These are phyloP conservation scores for Spathaspora sp. DNA, from an alignment of 1,139 yeast species.

Conservation along the genomic window DNA sequence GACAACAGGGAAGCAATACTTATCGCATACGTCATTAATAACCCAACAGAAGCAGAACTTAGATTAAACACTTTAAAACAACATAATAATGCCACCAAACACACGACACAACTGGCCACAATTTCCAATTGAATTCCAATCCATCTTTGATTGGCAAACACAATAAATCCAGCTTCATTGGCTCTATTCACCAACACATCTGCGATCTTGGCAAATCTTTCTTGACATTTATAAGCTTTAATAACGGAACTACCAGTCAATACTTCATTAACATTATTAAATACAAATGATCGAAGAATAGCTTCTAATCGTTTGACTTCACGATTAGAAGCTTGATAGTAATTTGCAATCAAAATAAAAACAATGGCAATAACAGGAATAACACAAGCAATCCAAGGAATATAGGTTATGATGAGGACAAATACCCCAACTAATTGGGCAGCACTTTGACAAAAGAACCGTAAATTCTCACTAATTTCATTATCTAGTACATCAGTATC, in stretches of 20 bases:
- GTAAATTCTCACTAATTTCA: conserved; percentile 58
- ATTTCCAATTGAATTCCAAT: conserved; percentile 59
- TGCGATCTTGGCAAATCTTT: conserved; percentile 50
- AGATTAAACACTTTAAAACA: conserved; percentile 60
- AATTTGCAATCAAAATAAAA: conserved; percentile 51
- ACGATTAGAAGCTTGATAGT: conserved; percentile 44
- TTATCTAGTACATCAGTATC: conserved; percentile 82
- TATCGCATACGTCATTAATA: conserved; percentile 58
- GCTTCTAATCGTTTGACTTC: conserved; percentile 43
- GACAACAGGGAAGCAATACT: conserved; percentile 48
- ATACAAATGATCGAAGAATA: conserved; percentile 31
- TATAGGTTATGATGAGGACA: conserved; percentile 60
- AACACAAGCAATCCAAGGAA: conserved; percentile 74
- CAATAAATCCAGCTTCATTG: conserved; percentile 68
- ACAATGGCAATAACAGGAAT: conserved; percentile 52
- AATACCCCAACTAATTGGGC: conserved; percentile 58
- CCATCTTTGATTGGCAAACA: conserved; percentile 76
- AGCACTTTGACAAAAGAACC: conserved; percentile 37
- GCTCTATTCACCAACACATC: conserved; percentile 52
- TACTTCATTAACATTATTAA: conserved; percentile 70
- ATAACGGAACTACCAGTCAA: conserved; percentile 70
- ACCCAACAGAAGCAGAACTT: conserved; percentile 60
- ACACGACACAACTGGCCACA: conserved; percentile 44
- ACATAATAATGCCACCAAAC: conserved; percentile 56
- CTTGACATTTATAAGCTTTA: conserved; percentile 52